Evolutionary conservation across 2,329 filamentous ascomycete genomes (phyloP), one percentile per base, ranked within the genome.

Genomic region (Coniochaeta hoffmannii): DNA sequence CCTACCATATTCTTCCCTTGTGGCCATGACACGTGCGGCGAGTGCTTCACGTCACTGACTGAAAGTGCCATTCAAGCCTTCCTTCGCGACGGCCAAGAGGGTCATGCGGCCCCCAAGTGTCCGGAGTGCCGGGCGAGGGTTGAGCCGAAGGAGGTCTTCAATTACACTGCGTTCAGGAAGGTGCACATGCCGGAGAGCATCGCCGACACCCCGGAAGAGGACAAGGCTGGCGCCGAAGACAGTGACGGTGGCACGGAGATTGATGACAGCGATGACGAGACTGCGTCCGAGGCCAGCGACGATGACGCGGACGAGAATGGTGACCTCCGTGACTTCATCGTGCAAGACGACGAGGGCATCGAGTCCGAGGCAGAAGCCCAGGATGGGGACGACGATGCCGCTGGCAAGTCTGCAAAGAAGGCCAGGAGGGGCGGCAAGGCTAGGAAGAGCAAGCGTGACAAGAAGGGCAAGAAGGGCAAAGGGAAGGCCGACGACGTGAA

Each of bases 1-100:
- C 88, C 89, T 0, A 81, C 81, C 3, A 89, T 96, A 59, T 87
- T 92, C 68, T 77, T 90, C 53, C 90, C 90, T 1, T 96, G 91
- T 64, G 91, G 91, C 1, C 91, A 96, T 65, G 83, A 86, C 57
- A 84, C 85, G 24, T 96, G 91, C 69, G 74, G 79, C 1, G 87
- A 91, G 59, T 96, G 91, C 66, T 85, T 94, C 58, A 78, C 82
- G 6, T 82, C 80, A 55, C 78, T 95, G 50, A 77, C 78, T 0
- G 88, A 90, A 59, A 83, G 72, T 44, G 70, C 85, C 3, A 71
- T 77, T 1, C 73, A 76, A 54, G 75, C 74, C 15, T 76, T 75
- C 58, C 72, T 87, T 41, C 79, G 74, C 28, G 76, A 83, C 56
- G 88, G 85, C 5, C 75, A 84, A 32, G 86, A 88, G 55, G 71